Evolutionary conservation across 2,329 filamentous ascomycete genomes (phyloP), one percentile per base, ranked within the genome.

Genomic region (Colletotrichum tabaci): DNA sequence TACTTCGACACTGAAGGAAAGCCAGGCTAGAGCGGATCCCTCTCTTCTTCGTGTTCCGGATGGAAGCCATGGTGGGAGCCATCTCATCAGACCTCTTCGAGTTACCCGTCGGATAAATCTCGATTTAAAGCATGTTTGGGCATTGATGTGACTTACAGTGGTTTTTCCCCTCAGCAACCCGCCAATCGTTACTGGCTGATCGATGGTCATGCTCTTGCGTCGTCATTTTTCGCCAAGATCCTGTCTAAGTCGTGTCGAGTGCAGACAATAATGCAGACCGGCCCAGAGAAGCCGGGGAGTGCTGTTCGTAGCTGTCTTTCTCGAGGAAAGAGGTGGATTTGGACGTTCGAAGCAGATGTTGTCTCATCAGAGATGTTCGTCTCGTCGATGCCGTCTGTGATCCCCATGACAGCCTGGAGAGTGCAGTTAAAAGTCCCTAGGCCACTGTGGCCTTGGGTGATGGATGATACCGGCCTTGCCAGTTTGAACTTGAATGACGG

Each of bases 81-180:
- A 40, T 70, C n/a, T 55, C 62, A 55, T 47, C 49, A 13, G 40
- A 4, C 42, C 23, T 70, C 3, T 38, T 49, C 18, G 52, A 66
- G 12, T 60, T 26, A 40, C 26, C 2, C 52, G 42, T 16, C 18
- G 42, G 40, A 53, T 60, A 42, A 16, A 23, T 15, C 35, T 23
- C n/a, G 30, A 47, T 21, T 12, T 6, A 23, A 6, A 30, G 21
- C 44, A 26, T n/a, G 47, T 23, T n/a, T 21, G 23, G n/a, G 47
- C 30, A 38, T 30, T n/a, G 42, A 18, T 47, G 53, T 30, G 21
- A 53, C 26, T 21, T 23, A n/a, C 13, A 26, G 26, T 3, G 3
- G 3, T 26, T 46, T 9, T 15, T 49, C 40, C 13, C 18, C 62
- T 49, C 13, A 57, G 56, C 12, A n/a, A 67, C 30, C 44, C 55